A percentile compares a stretch with the other conserved stretches of the same genome.
phyloP scores from a whole-genome alignment of 1,284 basidiomycete species.

The Irpex rosettiformis region DNA sequence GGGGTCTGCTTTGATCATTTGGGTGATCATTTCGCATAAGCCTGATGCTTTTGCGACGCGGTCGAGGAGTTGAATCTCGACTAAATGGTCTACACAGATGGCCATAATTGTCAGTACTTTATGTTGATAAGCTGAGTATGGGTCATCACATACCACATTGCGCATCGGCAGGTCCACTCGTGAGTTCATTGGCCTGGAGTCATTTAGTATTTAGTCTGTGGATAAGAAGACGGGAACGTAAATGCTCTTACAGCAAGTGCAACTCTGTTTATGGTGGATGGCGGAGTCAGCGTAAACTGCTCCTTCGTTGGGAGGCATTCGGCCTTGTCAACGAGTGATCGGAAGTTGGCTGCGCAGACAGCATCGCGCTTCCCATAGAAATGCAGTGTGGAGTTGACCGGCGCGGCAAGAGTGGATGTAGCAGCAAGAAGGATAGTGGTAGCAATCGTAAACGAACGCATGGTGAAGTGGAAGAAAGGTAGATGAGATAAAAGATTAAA shows the following conservation, averaged over 20 bases:
- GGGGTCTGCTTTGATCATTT: background rate
- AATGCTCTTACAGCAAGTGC: conserved; percentile 1
- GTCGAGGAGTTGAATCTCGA: conserved; percentile 9
- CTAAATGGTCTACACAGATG: background rate
- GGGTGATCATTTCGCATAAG: conserved; percentile 3
- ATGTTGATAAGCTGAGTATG: background rate
- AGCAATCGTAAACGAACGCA: conserved; percentile 3
- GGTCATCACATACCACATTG: conserved; percentile 4
- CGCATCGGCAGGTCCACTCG: background rate
- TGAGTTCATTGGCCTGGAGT: background rate
- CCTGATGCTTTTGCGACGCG: background rate
- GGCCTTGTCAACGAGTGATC: conserved; percentile 4
- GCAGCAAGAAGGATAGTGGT: background rate
- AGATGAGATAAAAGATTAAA: too few species aligned
- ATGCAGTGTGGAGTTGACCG: conserved; percentile 5
- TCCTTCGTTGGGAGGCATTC: background rate
- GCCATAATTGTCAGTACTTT: background rate
- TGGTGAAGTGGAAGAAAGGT: background rate
- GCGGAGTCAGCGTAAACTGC: background rate
- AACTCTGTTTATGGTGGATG: background rate
- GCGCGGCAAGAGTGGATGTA: background rate
- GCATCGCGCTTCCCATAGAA: conserved; percentile 9
- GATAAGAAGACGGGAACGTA: background rate
- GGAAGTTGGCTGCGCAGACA: conserved; percentile 9
- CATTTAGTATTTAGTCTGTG: too few species aligned